phyloP scores from a whole-genome alignment of 768 basidiomycete species.

The Podaxis sp. region DNA sequence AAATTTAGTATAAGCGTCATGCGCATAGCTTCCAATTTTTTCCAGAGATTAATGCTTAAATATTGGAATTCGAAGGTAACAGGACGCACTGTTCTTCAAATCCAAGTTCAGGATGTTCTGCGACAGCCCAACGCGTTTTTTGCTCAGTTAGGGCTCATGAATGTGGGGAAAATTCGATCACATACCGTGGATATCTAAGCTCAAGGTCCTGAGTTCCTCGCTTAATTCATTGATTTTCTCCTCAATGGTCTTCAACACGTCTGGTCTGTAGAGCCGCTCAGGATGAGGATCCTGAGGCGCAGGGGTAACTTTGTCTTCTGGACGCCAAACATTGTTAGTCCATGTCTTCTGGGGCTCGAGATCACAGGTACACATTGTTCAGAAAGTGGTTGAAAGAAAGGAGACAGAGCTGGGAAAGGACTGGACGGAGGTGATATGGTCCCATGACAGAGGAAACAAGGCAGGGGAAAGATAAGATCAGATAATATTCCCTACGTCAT shows the following conservation, averaged over 20 bases:
- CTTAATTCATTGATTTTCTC: conserved; percentile 48
- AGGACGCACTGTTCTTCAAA: conserved; percentile 59
- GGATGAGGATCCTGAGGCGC: conserved; percentile 27
- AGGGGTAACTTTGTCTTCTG: conserved; percentile 28
- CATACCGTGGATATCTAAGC: conserved; percentile 70
- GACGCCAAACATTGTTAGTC: conserved; percentile 36
- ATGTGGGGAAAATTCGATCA: neutral
- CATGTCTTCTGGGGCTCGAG: conserved; percentile 11
- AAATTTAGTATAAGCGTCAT: conserved; percentile 65
- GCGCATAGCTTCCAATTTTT: conserved; percentile 49
- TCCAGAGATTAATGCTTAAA: neutral
- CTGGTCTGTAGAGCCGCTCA: conserved; percentile 44
- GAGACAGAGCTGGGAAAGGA: neutral
- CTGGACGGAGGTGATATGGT: neutral
- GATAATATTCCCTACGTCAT: neutral
- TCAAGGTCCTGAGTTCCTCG: conserved; percentile 51
- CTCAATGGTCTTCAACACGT: conserved; percentile 60
- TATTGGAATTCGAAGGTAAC: no score
- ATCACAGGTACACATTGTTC: conserved; percentile 19
- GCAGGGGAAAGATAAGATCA: neutral
- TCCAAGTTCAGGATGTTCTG: conserved; percentile 67
- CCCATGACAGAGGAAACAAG: conserved; percentile 1
- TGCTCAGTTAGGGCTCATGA: neutral
- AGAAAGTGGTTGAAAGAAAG: neutral
- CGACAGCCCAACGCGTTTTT: neutral